Evolutionary conservation across 179 eudicot species (phyloP), one percentile per base, ranked within the genome.

Genomic region (Silene noctiflora): DNA sequence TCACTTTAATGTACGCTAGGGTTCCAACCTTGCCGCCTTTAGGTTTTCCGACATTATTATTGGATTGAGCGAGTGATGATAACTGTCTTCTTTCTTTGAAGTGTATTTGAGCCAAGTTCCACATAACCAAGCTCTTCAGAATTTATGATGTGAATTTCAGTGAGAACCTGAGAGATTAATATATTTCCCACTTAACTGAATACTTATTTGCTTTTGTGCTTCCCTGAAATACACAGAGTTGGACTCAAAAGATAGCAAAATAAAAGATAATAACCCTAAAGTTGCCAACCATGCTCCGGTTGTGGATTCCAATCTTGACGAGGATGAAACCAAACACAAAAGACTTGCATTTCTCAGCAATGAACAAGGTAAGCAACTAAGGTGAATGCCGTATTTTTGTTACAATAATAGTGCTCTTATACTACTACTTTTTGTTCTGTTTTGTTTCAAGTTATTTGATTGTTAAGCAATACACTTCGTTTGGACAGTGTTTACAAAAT

Each of bases 251-350:
- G 3, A 42, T 68, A 68, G 29, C 16, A 14, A 20, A n/a, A 35
- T 9, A 3, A 21, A 67, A 42, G 56, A 68, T 44, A 6, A 7
- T 35, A 6, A 3, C 9, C 42, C 8, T 35, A 35, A 35, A 35
- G 42, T 35, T 35, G 42, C 42, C 42, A 42, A 42, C 17, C 17
- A 68, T 68, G 72, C 27, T 44, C 72, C 29, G 22, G 3, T 68
- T 20, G 53, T 11, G 72, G 72, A 42, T 14, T 42, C 16, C 55
- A 20, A 68, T 68, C 17, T 51, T 51, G 56, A 39, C 13, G 39
- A 71, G 22, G 39, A 53, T 71, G 62, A 71, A 71, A 25, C 31
- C 62, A 33, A 24, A 25, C 42, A 71, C 21, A 71, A 51, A 59
- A 51, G 62, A 48, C 74, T 22, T 71, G 61, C 35, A 53, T 35